These are phyloP conservation scores for Coemansia sp. DNA, from an alignment of 192 early-diverging fungal species.

Conservation along the genomic window DNA sequence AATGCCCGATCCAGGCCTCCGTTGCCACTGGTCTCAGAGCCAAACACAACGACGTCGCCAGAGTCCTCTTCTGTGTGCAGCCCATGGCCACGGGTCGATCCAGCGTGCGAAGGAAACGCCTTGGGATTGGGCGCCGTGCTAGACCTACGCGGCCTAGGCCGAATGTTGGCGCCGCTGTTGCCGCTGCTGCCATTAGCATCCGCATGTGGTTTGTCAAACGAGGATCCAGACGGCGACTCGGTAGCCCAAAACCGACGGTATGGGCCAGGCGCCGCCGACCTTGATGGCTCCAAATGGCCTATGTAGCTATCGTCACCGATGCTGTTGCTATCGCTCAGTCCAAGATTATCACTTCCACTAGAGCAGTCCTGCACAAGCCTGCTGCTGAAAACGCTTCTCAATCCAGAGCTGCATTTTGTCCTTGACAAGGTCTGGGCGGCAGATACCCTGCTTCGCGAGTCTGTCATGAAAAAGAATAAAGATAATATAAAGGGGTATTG, in stretches of 20 bases:
- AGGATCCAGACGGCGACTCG: slow-evolving; percentile 11
- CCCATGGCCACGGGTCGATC: background rate
- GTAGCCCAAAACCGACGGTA: slow-evolving; percentile 35
- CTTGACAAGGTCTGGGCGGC: background rate
- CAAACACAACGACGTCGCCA: background rate
- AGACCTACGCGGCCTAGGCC: slow-evolving; percentile 4
- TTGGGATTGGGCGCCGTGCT: background rate
- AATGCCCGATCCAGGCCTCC: background rate
- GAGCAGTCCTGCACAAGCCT: background rate
- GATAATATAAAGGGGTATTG: background rate
- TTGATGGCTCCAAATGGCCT: background rate
- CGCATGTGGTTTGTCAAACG: background rate
- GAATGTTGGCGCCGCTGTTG: too few relatives aligned
- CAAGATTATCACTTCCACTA: background rate
- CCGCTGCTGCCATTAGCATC: background rate
- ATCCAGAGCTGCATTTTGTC: background rate
- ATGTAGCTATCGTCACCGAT: background rate
- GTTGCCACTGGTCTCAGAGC: background rate
- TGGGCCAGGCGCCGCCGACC: background rate
- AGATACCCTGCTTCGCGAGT: background rate
- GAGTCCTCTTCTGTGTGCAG: background rate
- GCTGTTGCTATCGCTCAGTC: slow-evolving; percentile 2
- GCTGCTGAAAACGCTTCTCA: background rate
- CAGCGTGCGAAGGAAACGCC: background rate
- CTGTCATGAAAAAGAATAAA: background rate